Evolutionary conservation across 2,329 filamentous ascomycete species (phyloP), one percentile per base, ranked within the genome.

Genomic region (Alternaria sp.): DNA sequence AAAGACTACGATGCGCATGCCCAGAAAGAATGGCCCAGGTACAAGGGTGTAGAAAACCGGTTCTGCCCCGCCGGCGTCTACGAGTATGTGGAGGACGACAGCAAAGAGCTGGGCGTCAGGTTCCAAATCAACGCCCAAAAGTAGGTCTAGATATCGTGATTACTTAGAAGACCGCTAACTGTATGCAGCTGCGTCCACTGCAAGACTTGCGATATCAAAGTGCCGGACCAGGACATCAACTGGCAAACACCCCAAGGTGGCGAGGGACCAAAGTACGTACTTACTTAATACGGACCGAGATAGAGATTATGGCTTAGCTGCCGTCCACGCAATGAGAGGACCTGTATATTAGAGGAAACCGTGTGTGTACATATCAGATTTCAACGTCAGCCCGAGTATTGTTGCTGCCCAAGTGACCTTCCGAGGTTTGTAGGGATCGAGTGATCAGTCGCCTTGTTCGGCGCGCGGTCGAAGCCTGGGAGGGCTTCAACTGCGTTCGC

Each of bases 181-280:
- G 11, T 9, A 44, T 17, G 21, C 44, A 97, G 94, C 83, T 99
- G 96, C 80, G 97, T 99, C 69, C 96, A 99, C 83, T 99, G 96
- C 87, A 99, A 99, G 87, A 99, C 96, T 13, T 99, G 96, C 80
- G 96, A 99, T 81, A 99, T 99, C 84, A 99, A 99, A 84, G 95
- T 93, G 15, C 96, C 96, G 8, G 88, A 90, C 66, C 96, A 99
- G 83, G 96, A 98, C 78, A 98, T 99, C 82, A 97, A 97, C 81
- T 97, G 80, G 79, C 70, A 93, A 72, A 96, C 96, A 30, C 96
- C 96, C 7, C 93, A 97, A 79, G 94, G 96, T 69, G 96, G 95
- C 55, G 96, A 90, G 75, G 88, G 88, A 5, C 88, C 88, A 9
- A 90, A 90, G 76, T 90, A 90, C 73, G 84, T 85, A 57, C 84